Conservation (phyloP, 306 rosid genomes). For the Rubus idaeus region DNA sequence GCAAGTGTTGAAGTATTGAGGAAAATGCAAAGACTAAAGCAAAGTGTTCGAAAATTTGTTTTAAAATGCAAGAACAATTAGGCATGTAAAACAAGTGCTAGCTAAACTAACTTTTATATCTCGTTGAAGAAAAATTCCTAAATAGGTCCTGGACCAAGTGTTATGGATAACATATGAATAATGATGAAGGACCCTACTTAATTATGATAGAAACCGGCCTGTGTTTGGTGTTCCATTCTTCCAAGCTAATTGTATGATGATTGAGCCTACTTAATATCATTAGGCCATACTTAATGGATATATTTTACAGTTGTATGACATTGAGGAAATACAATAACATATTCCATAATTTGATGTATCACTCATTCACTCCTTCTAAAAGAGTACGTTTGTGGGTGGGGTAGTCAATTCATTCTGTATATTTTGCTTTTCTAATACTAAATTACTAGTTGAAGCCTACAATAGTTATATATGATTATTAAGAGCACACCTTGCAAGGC, state of each 20-base stretch:
- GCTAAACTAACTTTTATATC: no score
- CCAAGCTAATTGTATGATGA: neutral
- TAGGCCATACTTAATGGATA: neutral
- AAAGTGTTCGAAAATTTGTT: no score
- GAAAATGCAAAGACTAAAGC: no score
- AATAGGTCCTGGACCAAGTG: neutral
- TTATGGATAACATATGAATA: neutral
- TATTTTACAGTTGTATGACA: slow-evolving; percentile 30
- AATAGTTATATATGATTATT: slow-evolving; percentile 19
- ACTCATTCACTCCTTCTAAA: neutral
- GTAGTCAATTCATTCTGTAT: neutral
- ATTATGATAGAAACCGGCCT: neutral
- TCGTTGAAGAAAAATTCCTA: no score
- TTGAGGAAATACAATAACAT: slow-evolving; percentile 5
- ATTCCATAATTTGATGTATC: slow-evolving; percentile 1
- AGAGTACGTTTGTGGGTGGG: slow-evolving; percentile 15
- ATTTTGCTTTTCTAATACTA: slow-evolving; percentile 18
- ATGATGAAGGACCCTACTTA: neutral
- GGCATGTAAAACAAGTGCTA: no score
- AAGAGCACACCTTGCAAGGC: slow-evolving; percentile 27
- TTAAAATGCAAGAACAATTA: no score
- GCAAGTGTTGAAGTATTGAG: no score
- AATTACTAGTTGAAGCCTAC: slow-evolving; percentile 24
- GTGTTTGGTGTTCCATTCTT: neutral
- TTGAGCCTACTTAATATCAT: slow-evolving; percentile 7